phyloP scores from a whole-genome alignment of 768 basidiomycete genomes.

The Amanita rimosa region DNA sequence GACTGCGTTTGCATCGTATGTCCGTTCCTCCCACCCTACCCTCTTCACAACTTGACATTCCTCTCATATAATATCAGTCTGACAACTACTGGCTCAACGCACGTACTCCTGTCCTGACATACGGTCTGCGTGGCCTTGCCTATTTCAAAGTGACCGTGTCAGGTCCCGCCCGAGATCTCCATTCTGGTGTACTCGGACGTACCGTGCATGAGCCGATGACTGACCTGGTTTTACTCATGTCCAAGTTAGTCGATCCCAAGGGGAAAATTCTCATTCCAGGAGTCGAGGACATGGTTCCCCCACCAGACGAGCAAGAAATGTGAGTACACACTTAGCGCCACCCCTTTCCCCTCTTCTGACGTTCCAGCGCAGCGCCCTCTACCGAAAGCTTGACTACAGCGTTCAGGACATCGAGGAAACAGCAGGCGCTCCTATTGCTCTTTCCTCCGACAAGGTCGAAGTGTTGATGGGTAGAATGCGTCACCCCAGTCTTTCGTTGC shows the following conservation, averaged over 20 bases:
- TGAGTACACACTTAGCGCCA: conserved; percentile 13
- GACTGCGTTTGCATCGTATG: conserved; percentile 90
- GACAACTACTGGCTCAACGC: conserved; percentile 94
- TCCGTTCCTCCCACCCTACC: conserved; percentile 5
- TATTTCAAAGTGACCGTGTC: conserved; percentile 79
- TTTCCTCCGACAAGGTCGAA: conserved; percentile 65
- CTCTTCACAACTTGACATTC: not conserved
- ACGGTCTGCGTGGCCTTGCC: conserved; percentile 78
- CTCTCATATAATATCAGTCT: conserved; percentile 38
- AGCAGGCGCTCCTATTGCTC: conserved; percentile 63
- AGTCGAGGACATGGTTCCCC: conserved; percentile 73
- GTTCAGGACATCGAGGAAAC: conserved; percentile 63
- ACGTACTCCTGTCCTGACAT: conserved; percentile 71
- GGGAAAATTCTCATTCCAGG: conserved; percentile 89
- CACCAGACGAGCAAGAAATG: conserved; percentile 65
- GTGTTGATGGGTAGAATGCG: conserved; percentile 94
- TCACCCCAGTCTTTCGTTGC: conserved; percentile 76
- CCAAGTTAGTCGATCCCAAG: conserved; percentile 66
- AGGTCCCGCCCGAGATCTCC: conserved; percentile 81
- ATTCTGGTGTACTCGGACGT: conserved; percentile 81
- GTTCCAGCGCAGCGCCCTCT: conserved; percentile 39
- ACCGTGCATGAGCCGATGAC: conserved; percentile 91
- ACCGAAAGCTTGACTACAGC: conserved; percentile 64
- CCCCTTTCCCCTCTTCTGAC: not conserved
- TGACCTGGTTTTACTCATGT: conserved; percentile 75